Evolutionary conservation across 2,329 filamentous ascomycete species (phyloP), one percentile per base, ranked within the genome.

Genomic region (Diaporthe amygdali): DNA sequence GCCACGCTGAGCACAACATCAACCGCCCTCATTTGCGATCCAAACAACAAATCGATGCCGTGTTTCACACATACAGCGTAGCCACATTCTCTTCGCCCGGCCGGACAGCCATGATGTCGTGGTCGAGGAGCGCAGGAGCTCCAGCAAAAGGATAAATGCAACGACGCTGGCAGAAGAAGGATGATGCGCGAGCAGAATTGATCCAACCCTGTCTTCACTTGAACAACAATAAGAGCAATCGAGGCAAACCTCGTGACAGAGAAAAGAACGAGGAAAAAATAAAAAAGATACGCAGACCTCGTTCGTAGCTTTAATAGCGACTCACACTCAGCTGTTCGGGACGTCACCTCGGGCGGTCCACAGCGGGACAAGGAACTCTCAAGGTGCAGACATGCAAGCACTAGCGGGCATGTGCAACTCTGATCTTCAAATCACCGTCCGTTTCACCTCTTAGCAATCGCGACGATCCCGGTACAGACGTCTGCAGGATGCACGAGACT

Each of bases 1-100:
- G 77, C 75, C 71, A 75, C 5, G 20, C 66, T 25, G 66, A 41
- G 27, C 66, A 68, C 39, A 20, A 55, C 39, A 14, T 8, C n/a
- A 8, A 25, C 15, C 71, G 66, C 56, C 68, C 51, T 25, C 52
- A 30, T 27, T 17, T 49, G 39, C 15, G 8, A 12, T 4, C 7
- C 8, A 15, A n/a, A 8, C 8, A n/a, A 1, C 20, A 22, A n/a
- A 22, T 30, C 34, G 20, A 14, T 2, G 41, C 6, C 25, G 5
- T 27, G 4, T 2, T n/a, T 61, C 61, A 20, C 22, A 79, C 82
- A 75, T 76, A 86, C 84, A 86, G 82, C 30, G 83, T 85, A 68
- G 83, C 84, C 70, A 85, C 83, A 70, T 84, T 84, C 75, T 86
- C 84, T 75, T 85, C 84, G 71, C 84, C 83, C 39, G 83, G 83